Conservation (phyloP, 495 filamentous ascomycete species). For the Xylaria sp. region DNA sequence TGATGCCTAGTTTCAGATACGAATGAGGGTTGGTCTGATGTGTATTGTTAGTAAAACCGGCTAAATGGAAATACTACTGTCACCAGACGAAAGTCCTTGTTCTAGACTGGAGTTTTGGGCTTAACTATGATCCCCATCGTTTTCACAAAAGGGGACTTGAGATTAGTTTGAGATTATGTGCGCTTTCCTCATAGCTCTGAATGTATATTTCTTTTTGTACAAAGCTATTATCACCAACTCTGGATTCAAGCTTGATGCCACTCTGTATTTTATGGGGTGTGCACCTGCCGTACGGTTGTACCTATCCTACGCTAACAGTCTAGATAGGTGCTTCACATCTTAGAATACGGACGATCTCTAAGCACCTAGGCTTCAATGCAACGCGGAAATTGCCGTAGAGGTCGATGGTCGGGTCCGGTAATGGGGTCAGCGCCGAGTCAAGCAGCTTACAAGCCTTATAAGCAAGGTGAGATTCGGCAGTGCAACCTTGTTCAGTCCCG, state of each 20-base stretch:
- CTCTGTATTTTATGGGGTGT: not conserved
- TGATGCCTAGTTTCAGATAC: not conserved
- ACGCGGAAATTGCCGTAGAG: conserved; percentile 13
- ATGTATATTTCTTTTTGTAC: conserved; percentile 10
- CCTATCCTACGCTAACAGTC: not conserved
- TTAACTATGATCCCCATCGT: not conserved
- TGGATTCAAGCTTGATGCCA: not conserved
- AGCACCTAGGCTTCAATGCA: not conserved
- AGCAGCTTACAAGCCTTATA: conserved; percentile 20
- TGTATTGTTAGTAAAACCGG: not conserved
- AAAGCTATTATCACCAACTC: not conserved
- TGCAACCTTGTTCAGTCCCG: conserved; percentile 18
- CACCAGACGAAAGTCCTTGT: not conserved
- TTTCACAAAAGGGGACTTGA: not conserved
- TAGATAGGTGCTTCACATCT: not conserved
- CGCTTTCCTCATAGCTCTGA: conserved; percentile 8
- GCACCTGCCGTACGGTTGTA: not conserved
- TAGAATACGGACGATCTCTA: not conserved
- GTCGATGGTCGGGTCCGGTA: conserved; percentile 18
- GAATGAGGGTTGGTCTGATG: not conserved
- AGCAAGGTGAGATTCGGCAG: conserved; percentile 24
- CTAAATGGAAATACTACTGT: not conserved
- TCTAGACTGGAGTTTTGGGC: not conserved
- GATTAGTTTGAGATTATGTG: not conserved
- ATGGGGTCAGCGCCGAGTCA: conserved; percentile 20